phyloP scores from a whole-genome alignment of 2,329 filamentous ascomycete species.

The Fusarium sp. region DNA sequence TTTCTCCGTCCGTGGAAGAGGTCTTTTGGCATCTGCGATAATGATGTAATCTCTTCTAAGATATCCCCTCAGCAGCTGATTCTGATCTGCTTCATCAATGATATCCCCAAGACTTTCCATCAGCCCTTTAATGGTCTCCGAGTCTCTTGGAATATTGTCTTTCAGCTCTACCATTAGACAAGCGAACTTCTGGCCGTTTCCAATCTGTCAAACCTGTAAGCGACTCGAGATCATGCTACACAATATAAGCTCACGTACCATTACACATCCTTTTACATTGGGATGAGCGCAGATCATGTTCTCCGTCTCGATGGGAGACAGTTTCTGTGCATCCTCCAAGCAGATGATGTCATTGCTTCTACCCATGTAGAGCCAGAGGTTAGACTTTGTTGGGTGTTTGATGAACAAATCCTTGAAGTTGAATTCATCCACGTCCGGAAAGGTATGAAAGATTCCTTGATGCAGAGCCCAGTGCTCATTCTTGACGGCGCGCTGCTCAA shows the following conservation, averaged over 20 bases:
- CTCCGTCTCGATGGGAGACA: neutral
- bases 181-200: neutral
- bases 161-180: neutral
- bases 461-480: neutral
- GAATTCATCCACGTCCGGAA: neutral
- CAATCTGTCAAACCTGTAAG: rapidly evolving
- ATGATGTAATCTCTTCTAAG: neutral
- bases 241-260: rapidly evolving
- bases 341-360: neutral
- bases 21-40: rapidly evolving
- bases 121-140: rapidly evolving
- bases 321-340: neutral
- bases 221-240: rapidly evolving
- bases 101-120: neutral
- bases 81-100: neutral
- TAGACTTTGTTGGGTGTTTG: neutral
- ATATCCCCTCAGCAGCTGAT: neutral
- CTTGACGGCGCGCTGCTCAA: neutral
- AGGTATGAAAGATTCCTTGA: neutral
- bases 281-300: neutral
- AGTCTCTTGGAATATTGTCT: rapidly evolving
- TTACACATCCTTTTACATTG: neutral
- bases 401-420: neutral
- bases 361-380: neutral
- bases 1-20: neutral